Conservation (phyloP, 2,329 filamentous ascomycete species). For the Penicillium sp. region DNA sequence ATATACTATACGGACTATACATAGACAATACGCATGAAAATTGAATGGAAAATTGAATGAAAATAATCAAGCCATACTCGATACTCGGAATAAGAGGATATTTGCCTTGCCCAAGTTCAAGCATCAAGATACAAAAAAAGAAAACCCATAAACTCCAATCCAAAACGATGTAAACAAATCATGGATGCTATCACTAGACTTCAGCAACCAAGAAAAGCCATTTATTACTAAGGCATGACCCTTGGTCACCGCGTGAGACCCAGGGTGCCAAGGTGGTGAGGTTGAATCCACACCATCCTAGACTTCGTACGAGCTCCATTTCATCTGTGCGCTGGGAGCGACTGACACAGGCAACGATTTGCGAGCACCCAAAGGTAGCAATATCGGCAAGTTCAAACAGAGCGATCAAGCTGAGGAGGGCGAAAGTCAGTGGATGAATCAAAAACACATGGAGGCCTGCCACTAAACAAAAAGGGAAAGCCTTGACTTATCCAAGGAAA, state of each 20-base stretch:
- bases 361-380: slow-evolving; percentile 68
- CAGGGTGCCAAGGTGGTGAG: slow-evolving; percentile 77
- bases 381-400: slow-evolving; percentile 83
- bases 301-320: slow-evolving; percentile 68
- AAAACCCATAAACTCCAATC: not conserved
- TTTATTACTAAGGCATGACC: slow-evolving; percentile 67
- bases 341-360: slow-evolving; percentile 79
- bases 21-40: not conserved
- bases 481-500: not conserved
- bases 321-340: slow-evolving; percentile 64
- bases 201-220: slow-evolving; percentile 93
- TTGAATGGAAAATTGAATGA: too few relatives aligned
- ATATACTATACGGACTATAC: too few relatives aligned
- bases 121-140: not conserved
- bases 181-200: slow-evolving; percentile 52
- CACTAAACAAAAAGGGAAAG: not conserved
- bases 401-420: slow-evolving; percentile 69
- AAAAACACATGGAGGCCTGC: not conserved
- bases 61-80: not conserved
- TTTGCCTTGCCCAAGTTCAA: not conserved
- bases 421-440: not conserved
- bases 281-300: slow-evolving; percentile 92
- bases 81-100: not conserved
- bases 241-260: slow-evolving; percentile 51
- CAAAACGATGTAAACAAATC: not conserved